Evolutionary conservation across 768 basidiomycete genomes (phyloP), one percentile per base, ranked within the genome.

Genomic region (Auriscalpium microsporum): DNA sequence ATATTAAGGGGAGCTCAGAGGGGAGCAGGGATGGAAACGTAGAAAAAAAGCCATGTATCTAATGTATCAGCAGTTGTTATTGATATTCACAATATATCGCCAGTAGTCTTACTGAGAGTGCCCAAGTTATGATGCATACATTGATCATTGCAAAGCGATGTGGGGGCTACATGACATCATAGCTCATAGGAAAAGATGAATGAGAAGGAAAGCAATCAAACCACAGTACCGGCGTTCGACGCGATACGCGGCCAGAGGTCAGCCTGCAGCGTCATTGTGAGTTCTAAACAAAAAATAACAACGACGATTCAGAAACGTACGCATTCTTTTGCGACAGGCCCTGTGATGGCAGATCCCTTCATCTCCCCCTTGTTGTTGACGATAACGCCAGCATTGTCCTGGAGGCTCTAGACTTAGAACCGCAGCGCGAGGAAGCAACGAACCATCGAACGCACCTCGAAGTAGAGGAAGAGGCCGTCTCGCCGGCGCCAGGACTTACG

Each of bases 321-420:
- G 69, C 96, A 98, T 91, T 97, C 95, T 84, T 98, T 99, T 76
- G 95, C 96, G 59, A 99, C 91, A 42, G 93, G 94, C 55, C 93
- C 93, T 37, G 93, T 90, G 69, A 96, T 95, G 58, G 91, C 90
- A 52, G 91, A 94, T 50, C 95, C 95, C 80, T 99, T 99, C 96
- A 99, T 99, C 78, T 99, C 96, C 66, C 95, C 95, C 81, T 97
- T 97, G 68, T 90, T 87, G 78, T 96, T 97, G 66, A 97, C 93
- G 59, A 95, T 95, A 54, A 95, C 94, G 72, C 94, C 93, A 45
- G 93, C 94, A 69, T 94, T 94, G 74, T 95, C 93, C 87, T 87
- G 52, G 23, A 21, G 42, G 48, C 49, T 28, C 28, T 7, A 28
- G 4, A 28, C 28, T 28, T 4, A 28, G 28, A 28, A 28, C 28